Conservation (phyloP, 2,329 filamentous ascomycete species). For the Ramularia collo-cygni region DNA sequence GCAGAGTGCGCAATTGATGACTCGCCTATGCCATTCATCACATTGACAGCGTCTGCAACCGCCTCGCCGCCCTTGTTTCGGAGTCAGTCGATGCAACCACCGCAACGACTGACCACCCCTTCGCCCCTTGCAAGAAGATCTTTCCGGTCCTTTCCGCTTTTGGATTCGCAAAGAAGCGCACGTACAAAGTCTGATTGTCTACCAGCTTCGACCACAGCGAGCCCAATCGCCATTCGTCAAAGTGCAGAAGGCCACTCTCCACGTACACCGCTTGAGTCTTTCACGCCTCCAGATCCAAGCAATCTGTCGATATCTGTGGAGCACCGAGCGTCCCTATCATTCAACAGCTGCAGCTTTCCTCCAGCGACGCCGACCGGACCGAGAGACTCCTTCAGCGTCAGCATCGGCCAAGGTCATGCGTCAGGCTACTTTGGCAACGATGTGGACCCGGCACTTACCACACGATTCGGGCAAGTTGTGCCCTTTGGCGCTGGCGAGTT, state of each 20-base stretch:
- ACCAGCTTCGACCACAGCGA: constrained; percentile 17
- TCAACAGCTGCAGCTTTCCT: constrained; percentile 45
- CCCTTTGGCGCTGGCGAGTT: constrained; percentile 84
- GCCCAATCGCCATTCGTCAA: constrained; percentile 9
- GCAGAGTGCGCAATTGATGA: constrained; percentile 19
- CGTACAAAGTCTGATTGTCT: constrained; percentile 20
- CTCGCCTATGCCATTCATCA: constrained; percentile 28
- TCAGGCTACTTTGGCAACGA: constrained; percentile 64
- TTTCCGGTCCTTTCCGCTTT: constrained; percentile 19
- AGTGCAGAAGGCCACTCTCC: constrained; percentile 23
- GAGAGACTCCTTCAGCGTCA: constrained; percentile 50
- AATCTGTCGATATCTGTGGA: constrained; percentile 71
- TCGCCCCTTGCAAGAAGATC: constrained; percentile 36
- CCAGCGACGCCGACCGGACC: constrained; percentile 78
- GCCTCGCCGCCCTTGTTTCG: constrained; percentile 33
- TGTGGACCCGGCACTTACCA: constrained; percentile 65
- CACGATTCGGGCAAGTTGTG: constrained; percentile 74
- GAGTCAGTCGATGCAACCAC: constrained; percentile 34
- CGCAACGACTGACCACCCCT: constrained; percentile 31
- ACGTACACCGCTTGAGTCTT: constrained; percentile 69
- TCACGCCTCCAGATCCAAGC: constrained; percentile 72
- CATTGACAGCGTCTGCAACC: constrained; percentile 27
- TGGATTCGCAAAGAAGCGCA: constrained; percentile 15
- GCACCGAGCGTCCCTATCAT: constrained; percentile 32
- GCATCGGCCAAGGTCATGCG: constrained; percentile 38